These are phyloP conservation scores for Phlyctochytrium planicorne DNA, from an alignment of 192 early-diverging fungal genomes.

Conservation along the genomic window DNA sequence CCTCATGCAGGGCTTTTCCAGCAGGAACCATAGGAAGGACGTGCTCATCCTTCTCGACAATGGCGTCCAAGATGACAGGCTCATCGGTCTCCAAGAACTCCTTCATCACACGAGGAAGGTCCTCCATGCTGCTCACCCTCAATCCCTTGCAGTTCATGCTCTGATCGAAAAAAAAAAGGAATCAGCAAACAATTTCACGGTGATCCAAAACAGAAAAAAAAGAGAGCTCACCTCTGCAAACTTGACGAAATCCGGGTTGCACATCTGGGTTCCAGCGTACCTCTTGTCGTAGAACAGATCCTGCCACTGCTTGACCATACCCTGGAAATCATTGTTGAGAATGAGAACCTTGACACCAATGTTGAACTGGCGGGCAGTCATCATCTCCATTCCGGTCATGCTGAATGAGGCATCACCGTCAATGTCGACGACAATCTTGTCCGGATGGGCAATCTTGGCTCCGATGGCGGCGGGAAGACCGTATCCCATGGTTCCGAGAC, in stretches of 20 bases:
- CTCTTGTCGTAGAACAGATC: conserved; percentile 98
- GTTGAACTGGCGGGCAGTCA: conserved; percentile 95
- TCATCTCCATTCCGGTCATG: conserved; percentile 98
- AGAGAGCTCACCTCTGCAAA: conserved; percentile 69
- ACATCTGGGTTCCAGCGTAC: conserved; percentile 92
- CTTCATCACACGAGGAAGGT: conserved; percentile 80
- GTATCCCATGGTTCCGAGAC: conserved; percentile 98
- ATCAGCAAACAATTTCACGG: conserved; percentile 9
- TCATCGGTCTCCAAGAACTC: conserved; percentile 83
- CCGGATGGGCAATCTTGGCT: conserved; percentile 91
- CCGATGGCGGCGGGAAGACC: conserved; percentile 96
- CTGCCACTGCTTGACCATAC: conserved; percentile 87
- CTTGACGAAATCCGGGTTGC: conserved; percentile 98
- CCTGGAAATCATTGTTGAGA: conserved; percentile 99
- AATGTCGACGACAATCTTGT: conserved; percentile 96
- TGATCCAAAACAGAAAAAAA: background rate
- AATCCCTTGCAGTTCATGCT: conserved; percentile 86
- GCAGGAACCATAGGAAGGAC: conserved; percentile 98
- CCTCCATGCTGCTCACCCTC: conserved; percentile 77
- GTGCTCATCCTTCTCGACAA: conserved; percentile 90
- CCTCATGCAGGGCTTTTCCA: conserved; percentile 89
- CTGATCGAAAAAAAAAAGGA: conserved; percentile 26
- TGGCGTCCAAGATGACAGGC: conserved; percentile 89
- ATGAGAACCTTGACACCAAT: conserved; percentile 96
- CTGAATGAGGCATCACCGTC: conserved; percentile 98